These are phyloP conservation scores for Raddia guianensis DNA, from an alignment of 176 grass and related monocot genomes.

Conservation along the genomic window DNA sequence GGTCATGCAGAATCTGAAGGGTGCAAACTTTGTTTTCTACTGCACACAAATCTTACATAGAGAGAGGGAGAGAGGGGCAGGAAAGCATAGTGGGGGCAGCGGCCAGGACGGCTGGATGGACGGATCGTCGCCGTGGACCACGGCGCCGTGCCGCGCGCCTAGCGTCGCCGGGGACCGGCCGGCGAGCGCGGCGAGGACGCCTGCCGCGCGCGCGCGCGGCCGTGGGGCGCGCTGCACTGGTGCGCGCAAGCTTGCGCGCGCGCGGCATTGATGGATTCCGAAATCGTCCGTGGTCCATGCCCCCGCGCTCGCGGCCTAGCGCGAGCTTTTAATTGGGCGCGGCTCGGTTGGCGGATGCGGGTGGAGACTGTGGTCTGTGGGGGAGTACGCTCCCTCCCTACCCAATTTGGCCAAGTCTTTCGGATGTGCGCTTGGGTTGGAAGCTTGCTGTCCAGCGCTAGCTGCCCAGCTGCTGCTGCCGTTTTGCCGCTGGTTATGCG, in stretches of 20 bases:
- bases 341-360: background rate
- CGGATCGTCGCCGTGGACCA: constrained; percentile 16
- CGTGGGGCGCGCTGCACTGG: background rate
- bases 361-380: no score
- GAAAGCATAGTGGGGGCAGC: no score
- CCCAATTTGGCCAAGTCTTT: constrained; percentile 2
- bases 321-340: constrained; percentile 1
- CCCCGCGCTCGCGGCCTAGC: background rate
- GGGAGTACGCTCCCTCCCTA: background rate
- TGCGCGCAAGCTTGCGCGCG: background rate
- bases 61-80: background rate
- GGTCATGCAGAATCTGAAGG: constrained; percentile 31
- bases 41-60: background rate
- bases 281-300: constrained; percentile 21
- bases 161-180: background rate
- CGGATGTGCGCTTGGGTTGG: background rate
- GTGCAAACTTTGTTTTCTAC: constrained; percentile 51
- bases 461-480: background rate
- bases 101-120: background rate
- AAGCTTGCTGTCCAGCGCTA: constrained; percentile 12
- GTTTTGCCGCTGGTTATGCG: background rate
- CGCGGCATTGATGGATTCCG: constrained; percentile 2
- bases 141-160: constrained; percentile 1
- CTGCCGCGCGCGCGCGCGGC: background rate
- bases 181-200: background rate